Evolutionary conservation across 2,329 filamentous ascomycete genomes (phyloP), one percentile per base, ranked within the genome.

Genomic region (Ophiocordyceps unilateralis): DNA sequence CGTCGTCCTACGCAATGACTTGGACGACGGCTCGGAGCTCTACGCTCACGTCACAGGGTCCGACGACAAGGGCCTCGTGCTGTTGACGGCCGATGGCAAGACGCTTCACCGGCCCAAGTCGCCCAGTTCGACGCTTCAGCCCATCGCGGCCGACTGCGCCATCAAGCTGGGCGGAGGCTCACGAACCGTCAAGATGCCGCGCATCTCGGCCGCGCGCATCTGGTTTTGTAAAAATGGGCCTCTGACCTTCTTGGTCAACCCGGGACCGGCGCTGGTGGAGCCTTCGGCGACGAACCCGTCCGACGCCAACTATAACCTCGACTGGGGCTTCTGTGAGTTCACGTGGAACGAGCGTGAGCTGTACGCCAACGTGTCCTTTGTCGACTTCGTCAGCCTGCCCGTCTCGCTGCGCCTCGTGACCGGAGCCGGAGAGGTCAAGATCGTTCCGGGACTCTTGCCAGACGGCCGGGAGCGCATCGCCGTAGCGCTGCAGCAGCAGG

Each of bases 321-420:
- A 67, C 45, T 84, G 79, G 79, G 71, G 68, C 23, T 84, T 83
- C 54, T 76, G 70, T 61, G 80, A 84, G 58, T 78, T 82, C 51
- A 81, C 78, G 15, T 81, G 71, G 59, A 81, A 81, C 57, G 51
- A 59, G 30, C 53, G 56, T 26, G 67, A 81, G 57, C 60, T 83
- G 5, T 83, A 74, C 53, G 76, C 73, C 50, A 83, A 83, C 51
- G 78, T 88, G 51, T 76, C 69, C 47, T 80, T 81, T 55, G 83
- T 88, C 43, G 83, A 88, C 63, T 88, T 88, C 59, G 72, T 86
- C 47, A 65, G 65, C 50, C 56, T 81, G 50, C 78, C 80, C n/a
- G 69, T 81, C 42, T 69, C 72, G 1, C 66, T 80, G 48, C 55
- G 59, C 46, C 67, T 80, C 39, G 59, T 60, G 43, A 70, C 67